These are phyloP conservation scores for Candida sp. DNA, from an alignment of 1,139 yeast genomes.

Conservation along the genomic window DNA sequence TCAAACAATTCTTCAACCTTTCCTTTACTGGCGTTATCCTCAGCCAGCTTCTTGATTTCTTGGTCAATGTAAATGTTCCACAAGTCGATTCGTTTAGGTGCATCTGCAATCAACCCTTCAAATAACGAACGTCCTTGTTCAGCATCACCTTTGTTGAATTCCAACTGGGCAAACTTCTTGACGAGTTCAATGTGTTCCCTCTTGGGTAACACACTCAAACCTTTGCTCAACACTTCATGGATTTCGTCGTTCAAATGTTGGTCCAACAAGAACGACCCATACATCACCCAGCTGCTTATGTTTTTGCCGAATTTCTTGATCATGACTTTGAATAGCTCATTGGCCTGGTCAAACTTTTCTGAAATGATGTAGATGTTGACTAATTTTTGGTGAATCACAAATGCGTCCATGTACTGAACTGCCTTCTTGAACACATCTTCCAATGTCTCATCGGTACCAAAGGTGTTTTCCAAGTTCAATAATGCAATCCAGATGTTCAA, in stretches of 20 bases:
- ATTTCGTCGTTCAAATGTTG: conserved; percentile 61
- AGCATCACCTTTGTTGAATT: conserved; percentile 83
- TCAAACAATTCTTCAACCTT: conserved; percentile 83
- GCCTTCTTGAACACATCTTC: conserved; percentile 84
- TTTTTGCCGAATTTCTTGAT: conserved; percentile 83
- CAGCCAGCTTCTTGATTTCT: conserved; percentile 68
- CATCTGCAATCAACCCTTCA: conserved; percentile 90
- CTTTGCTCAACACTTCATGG: conserved; percentile 71
- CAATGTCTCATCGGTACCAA: conserved; percentile 84
- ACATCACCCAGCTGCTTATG: conserved; percentile 76
- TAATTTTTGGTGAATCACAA: conserved; percentile 78
- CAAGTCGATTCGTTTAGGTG: conserved; percentile 89
- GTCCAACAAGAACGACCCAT: conserved; percentile 76
- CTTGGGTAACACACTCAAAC: conserved; percentile 75
- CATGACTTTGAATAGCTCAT: conserved; percentile 64
- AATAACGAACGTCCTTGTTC: conserved; percentile 96
- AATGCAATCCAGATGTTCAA: conserved; percentile 96
- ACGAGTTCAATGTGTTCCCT: conserved; percentile 82
- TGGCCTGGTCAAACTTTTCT: conserved; percentile 74
- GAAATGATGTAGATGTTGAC: conserved; percentile 77
- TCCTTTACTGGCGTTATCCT: conserved; percentile 50
- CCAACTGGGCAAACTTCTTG: conserved; percentile 87
- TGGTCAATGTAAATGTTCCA: conserved; percentile 97
- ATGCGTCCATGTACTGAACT: conserved; percentile 90
- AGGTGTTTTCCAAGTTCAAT: conserved; percentile 90